Conservation (phyloP, 306 rosid species). For the Malus domestica region DNA sequence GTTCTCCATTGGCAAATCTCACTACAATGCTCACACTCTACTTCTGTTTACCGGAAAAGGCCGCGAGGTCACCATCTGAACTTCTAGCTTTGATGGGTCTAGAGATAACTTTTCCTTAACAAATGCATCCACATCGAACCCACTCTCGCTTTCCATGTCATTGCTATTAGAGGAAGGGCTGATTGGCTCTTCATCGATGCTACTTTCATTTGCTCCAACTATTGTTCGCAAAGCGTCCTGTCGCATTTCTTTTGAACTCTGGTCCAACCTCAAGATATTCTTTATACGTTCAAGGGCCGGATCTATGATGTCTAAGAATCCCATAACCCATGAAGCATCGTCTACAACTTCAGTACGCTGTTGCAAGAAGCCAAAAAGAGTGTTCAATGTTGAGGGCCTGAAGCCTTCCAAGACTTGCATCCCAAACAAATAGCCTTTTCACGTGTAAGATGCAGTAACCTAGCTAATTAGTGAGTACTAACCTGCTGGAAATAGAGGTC, state of each 20-base stretch:
- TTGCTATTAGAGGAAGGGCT: conserved; percentile 18
- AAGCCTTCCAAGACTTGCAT: neutral
- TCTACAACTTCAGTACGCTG: conserved; percentile 96
- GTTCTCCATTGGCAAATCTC: neutral
- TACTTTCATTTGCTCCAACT: conserved; percentile 24
- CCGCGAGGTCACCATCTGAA: conserved; percentile 43
- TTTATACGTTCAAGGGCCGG: conserved; percentile 78
- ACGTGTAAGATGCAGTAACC: neutral
- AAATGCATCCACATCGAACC: conserved; percentile 70
- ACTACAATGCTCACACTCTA: neutral
- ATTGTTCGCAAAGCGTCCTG: conserved; percentile 23
- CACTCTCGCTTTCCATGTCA: conserved; percentile 30
- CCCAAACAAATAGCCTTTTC: neutral
- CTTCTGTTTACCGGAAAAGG: conserved; percentile 23
- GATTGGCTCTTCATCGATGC: conserved; percentile 20
- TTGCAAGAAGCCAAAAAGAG: conserved; percentile 17
- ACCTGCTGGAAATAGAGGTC: conserved; percentile 94
- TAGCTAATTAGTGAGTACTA: neutral
- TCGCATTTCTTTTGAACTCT: conserved; percentile 26
- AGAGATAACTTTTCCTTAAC: conserved; percentile 44
- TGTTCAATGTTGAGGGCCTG: neutral
- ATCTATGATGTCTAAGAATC: conserved; percentile 78
- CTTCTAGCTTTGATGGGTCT: conserved; percentile 58
- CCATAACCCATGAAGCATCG: conserved; percentile 96
- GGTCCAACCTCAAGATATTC: conserved; percentile 65